Evolutionary conservation across 257 asterid genomes (phyloP), one percentile per base, ranked within the genome.

Genomic region (Scutellaria minor): DNA sequence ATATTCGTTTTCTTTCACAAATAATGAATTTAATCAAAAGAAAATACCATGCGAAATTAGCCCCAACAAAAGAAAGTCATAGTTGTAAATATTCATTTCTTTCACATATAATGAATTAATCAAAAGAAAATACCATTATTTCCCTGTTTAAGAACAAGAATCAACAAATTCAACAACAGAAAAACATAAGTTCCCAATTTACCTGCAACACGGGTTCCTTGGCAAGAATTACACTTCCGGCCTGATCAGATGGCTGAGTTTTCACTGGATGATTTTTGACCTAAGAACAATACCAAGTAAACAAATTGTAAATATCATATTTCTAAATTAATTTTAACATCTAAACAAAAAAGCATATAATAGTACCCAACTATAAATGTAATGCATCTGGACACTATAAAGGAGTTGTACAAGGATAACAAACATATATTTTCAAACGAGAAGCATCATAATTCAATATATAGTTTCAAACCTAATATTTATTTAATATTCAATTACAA

Each of bases 131-230:
- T 3, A 2, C 4, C 37, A 24, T 24, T 1, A 24, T 0, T 24
- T 24, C 27, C 0, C 4, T 0, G 3, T 27, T 27, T 31, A 31
- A 31, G 41, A 12, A 72, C 22, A 45, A 9, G 55, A 7, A 1
- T 41, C 45, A 35, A 64, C 58, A 22, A 64, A 71, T 39, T 10
- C 2, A 48, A 13, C 6, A 57, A 6, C 35, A 2, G 6, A 22
- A 27, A 64, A 52, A 6, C 8, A 44, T 13, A 67, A 40, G 41
- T 44, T 5, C 8, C 1, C 6, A n/a, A 48, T 31, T 50, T 77
- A 91, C 99, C 93, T 87, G 95, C 61, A 92, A 81, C 76, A 83
- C 88, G 20, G 98, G 98, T 77, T 92, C 95, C 82, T 90, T 95
- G 62, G 91, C 83, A 46, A 95, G 97, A 77, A 95, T 92, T 62